These are phyloP conservation scores for Trichomonascaceae sp. DNA, from an alignment of 1,139 yeast species.

Conservation along the genomic window DNA sequence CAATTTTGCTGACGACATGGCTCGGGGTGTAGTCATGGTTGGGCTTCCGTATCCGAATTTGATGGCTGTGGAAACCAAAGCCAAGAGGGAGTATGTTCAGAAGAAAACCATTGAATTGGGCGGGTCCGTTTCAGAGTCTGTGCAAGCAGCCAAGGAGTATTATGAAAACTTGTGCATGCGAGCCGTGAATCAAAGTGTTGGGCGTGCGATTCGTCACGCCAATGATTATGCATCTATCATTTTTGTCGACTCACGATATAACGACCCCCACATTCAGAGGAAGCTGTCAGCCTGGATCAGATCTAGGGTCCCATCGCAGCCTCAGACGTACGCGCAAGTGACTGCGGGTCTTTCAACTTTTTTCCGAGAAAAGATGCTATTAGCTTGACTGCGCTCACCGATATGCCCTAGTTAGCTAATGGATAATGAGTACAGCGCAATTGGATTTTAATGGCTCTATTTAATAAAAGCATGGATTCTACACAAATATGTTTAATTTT, in stretches of 20 bases:
- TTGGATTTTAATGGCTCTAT: no score
- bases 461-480: no score
- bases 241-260: slow-evolving; percentile 56
- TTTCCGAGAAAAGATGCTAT: no score
- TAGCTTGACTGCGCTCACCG: no score
- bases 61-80: slow-evolving; percentile 68
- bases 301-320: background rate
- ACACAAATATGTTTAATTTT: no score
- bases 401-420: no score
- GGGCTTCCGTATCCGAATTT: slow-evolving; percentile 89
- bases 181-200: slow-evolving; percentile 86
- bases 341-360: background rate
- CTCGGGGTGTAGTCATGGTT: slow-evolving; percentile 76
- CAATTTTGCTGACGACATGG: slow-evolving; percentile 74
- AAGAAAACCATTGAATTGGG: slow-evolving; percentile 27
- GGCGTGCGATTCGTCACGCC: slow-evolving; percentile 79
- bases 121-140: slow-evolving; percentile 31
- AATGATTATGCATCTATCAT: slow-evolving; percentile 69
- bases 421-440: no score
- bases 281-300: slow-evolving; percentile 76
- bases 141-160: slow-evolving; percentile 40
- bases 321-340: background rate
- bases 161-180: slow-evolving; percentile 86
- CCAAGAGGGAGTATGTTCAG: slow-evolving; percentile 58
- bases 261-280: slow-evolving; percentile 32